Percentiles rank a stretch among this genome's conserved stretches.
Evolutionary conservation across 73 alveolate genomes (phyloP).

Genomic region (Paramecium sonneborni): DNA sequence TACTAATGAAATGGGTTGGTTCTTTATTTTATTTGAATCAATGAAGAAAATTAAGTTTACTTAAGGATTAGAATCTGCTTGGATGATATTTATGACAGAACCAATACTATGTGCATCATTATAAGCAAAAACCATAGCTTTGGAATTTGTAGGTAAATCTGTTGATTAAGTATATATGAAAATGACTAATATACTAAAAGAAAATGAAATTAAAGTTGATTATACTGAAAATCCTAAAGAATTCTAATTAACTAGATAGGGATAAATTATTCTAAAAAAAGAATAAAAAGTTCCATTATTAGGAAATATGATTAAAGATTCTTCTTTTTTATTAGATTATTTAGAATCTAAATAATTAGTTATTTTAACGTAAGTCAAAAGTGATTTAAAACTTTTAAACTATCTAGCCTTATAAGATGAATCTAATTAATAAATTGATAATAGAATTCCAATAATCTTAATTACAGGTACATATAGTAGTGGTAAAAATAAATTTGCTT

Average conservation of each 20-base stretch:
- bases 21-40: background rate
- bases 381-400: background rate
- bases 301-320: background rate
- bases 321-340: constrained; percentile 16
- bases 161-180: constrained; percentile 46
- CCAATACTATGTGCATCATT: background rate
- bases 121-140: background rate
- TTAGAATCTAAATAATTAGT: constrained; percentile 35
- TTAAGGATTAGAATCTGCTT: constrained; percentile 11
- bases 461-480: constrained; percentile 51
- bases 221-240: background rate
- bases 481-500: constrained; percentile 65
- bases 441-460: constrained; percentile 49
- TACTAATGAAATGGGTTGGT: constrained; percentile 11
- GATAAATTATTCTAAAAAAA: background rate
- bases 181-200: background rate
- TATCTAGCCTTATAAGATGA: background rate
- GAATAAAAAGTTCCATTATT: background rate
- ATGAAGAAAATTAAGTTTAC: constrained; percentile 11
- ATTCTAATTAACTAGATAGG: background rate
- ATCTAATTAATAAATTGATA: background rate
- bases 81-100: constrained; percentile 28
- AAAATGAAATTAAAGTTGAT: background rate
- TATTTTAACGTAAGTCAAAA: constrained; percentile 13
- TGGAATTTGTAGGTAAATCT: background rate